Evolutionary conservation across 345 rosid genomes (phyloP).

Genomic region (Arabidopsis thaliana): DNA sequence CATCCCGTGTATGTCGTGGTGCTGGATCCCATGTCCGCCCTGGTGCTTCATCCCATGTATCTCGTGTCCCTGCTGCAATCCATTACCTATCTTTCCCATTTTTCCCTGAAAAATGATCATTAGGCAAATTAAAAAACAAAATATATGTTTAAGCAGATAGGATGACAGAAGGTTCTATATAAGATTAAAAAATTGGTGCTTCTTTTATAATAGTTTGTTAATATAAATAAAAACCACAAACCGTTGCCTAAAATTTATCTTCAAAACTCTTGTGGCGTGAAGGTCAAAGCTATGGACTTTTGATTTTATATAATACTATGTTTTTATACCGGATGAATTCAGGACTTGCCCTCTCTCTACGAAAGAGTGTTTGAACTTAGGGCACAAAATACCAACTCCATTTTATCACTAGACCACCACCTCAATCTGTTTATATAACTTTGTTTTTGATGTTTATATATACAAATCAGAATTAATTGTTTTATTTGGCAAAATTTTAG

Average conservation of each 20-base stretch:
- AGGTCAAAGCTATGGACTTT: neutral
- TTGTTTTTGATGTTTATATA: neutral
- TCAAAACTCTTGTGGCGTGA: neutral
- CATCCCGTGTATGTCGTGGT: neutral
- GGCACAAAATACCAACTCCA: too few relatives aligned
- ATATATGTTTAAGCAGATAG: too few relatives aligned
- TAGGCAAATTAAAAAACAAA: too few relatives aligned
- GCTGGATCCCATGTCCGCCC: neutral
- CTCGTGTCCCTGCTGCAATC: slow-evolving; percentile 32
- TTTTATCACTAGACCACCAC: too few relatives aligned
- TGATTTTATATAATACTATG: neutral
- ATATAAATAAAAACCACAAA: neutral
- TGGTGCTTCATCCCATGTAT: neutral
- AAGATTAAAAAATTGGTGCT: neutral
- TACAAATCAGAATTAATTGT: neutral
- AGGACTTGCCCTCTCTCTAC: too few relatives aligned
- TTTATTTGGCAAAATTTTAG: neutral
- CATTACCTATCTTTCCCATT: slow-evolving; percentile 26
- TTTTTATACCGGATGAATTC: too few relatives aligned
- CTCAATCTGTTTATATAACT: neutral
- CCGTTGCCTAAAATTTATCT: neutral
- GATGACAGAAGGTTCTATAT: too few relatives aligned
- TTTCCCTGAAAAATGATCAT: slow-evolving; percentile 25
- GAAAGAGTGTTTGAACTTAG: too few relatives aligned
- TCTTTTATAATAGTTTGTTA: neutral